These are phyloP conservation scores for Craspedostauros australis DNA, from an alignment of 108 stramenopile genomes.

Conservation along the genomic window DNA sequence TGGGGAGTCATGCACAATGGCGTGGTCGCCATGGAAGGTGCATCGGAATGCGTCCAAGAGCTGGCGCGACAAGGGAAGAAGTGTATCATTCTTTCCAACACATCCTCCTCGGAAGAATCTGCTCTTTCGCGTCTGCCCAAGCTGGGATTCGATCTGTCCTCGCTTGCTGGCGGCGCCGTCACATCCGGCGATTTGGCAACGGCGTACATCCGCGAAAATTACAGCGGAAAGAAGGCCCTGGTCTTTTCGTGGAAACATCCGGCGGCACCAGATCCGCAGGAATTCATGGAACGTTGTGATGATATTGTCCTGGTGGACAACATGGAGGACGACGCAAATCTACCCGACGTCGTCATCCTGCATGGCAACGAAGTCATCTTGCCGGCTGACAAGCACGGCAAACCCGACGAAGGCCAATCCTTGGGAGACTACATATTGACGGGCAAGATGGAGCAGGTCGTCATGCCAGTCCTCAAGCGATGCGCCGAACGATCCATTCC, in stretches of 20 bases:
- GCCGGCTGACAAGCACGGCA: constrained; percentile 11
- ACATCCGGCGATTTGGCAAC: constrained; percentile 74
- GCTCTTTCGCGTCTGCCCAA: constrained; percentile 48
- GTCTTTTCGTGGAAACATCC: constrained; percentile 61
- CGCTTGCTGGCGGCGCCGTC: constrained; percentile 74
- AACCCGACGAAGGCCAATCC: constrained; percentile 10
- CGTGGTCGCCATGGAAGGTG: constrained; percentile 47
- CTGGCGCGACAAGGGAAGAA: constrained; percentile 49
- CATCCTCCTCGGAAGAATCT: constrained; percentile 48
- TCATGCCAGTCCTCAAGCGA: constrained; percentile 39
- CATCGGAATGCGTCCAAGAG: constrained; percentile 43
- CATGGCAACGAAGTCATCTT: constrained; percentile 62
- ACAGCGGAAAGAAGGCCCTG: constrained; percentile 42
- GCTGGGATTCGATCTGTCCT: constrained; percentile 56
- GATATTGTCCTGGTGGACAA: constrained; percentile 31
- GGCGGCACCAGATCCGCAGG: constrained; percentile 28
- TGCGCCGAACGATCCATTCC: constrained; percentile 47
- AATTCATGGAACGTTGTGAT: constrained; percentile 53
- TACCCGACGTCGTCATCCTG: constrained; percentile 66
- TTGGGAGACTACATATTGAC: constrained; percentile 8
- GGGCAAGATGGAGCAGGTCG: constrained; percentile 15
- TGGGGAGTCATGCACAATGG: constrained; percentile 92
- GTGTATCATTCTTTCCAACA: constrained; percentile 81
- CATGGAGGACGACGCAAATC: too few relatives aligned
- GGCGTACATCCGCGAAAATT: constrained; percentile 34